A percentile compares a stretch with the other conserved stretches of the same genome.
Evolutionary conservation across 257 asterid species (phyloP).

Genomic region (Solanum medicagineum): DNA sequence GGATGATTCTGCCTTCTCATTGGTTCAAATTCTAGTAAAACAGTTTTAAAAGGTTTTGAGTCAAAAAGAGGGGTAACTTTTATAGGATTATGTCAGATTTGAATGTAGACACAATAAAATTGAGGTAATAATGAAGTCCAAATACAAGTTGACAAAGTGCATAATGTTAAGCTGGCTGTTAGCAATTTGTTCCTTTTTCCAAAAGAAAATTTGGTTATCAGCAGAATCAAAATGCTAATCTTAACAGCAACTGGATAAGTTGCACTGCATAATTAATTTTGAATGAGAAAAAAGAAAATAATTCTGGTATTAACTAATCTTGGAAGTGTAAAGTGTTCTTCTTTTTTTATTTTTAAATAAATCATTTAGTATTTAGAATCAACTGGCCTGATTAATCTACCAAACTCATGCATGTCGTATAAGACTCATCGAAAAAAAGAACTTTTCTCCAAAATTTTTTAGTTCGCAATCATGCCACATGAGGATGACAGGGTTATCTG

Average conservation of each 20-base stretch:
- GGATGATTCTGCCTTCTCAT: neutral
- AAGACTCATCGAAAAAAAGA: neutral
- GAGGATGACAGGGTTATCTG: too few relatives aligned
- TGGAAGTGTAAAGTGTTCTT: neutral
- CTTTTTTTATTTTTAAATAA: fast-evolving
- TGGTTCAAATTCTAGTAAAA: neutral
- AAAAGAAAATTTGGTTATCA: neutral
- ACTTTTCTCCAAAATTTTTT: neutral
- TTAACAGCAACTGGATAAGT: neutral
- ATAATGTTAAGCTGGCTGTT: neutral
- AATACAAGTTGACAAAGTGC: neutral
- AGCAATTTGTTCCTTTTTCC: neutral
- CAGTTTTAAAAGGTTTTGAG: neutral
- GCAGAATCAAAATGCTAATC: neutral
- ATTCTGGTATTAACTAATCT: neutral
- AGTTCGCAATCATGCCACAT: neutral
- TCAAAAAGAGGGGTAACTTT: neutral
- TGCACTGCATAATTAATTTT: neutral
- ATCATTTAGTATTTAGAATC: neutral
- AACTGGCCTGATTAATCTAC: neutral
- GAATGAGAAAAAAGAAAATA: neutral
- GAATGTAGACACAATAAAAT: neutral
- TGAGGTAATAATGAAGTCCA: neutral
- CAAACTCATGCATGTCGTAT: neutral
- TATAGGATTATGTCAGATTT: neutral